Evolutionary conservation across 2,329 filamentous ascomycete genomes (phyloP).

Genomic region (Trichoderma guizhouense): DNA sequence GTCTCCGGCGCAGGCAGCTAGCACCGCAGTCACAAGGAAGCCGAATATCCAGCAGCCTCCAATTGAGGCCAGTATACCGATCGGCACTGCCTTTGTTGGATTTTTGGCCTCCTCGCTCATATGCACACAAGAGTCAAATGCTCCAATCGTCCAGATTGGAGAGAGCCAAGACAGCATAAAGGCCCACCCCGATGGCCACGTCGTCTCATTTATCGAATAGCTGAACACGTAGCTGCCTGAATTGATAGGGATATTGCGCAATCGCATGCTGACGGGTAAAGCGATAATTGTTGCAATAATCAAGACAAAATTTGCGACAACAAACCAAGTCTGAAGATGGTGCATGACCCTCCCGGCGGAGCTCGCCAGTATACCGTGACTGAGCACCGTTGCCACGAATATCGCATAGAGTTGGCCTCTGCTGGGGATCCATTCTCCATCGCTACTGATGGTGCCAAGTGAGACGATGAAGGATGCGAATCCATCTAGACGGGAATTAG

Average conservation of each 20-base stretch:
- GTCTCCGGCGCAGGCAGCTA: not conserved
- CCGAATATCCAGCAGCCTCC: slow-evolving; percentile 5
- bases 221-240: not conserved
- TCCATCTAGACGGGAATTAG: not conserved
- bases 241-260: not conserved
- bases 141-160: slow-evolving; percentile 5
- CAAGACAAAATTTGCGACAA: not conserved
- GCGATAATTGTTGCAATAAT: not conserved
- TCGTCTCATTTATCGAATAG: not conserved
- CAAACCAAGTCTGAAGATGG: slow-evolving; percentile 4
- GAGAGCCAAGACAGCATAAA: slow-evolving; percentile 4
- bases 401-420: not conserved
- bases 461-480: slow-evolving; percentile 5
- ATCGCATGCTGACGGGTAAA: not conserved
- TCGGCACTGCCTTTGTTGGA: not conserved
- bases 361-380: not conserved
- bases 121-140: slow-evolving; percentile 4
- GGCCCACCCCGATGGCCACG: not conserved
- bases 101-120: slow-evolving; percentile 6
- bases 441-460: not conserved
- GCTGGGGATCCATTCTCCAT: not conserved
- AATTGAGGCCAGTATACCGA: not conserved
- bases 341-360: not conserved
- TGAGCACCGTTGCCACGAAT: not conserved
- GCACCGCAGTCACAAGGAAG: not conserved